Percentiles rank a stretch among this genome's conserved stretches.
Conservation (phyloP, 176 grass and related monocot species). For the Raddia guianensis region DNA sequence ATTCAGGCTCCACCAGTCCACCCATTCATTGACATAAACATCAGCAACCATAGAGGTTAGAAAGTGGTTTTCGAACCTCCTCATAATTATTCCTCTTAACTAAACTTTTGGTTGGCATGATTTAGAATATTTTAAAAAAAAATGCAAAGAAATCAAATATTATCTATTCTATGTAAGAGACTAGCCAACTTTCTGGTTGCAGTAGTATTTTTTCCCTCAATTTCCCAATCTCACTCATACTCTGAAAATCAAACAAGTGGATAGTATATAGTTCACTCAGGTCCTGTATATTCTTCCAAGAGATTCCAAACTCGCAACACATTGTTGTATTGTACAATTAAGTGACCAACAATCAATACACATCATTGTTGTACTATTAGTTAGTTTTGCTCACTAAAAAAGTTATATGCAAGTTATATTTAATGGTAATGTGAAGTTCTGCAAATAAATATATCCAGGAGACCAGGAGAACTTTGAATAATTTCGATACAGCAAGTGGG, state of each 20-base stretch:
- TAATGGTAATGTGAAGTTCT: neutral
- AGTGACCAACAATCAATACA: neutral
- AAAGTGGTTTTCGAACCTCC: neutral
- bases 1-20: neutral
- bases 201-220: neutral
- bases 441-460: neutral
- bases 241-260: slow-evolving; percentile 3
- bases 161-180: neutral
- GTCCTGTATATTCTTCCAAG: neutral
- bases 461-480: neutral
- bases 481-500: neutral
- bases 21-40: neutral
- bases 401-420: neutral
- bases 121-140: neutral
- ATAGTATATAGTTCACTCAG: neutral
- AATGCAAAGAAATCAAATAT: neutral
- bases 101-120: neutral
- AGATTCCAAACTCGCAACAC: neutral
- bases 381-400: neutral
- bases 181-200: neutral
- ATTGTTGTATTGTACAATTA: neutral
- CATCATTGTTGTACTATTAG: neutral
- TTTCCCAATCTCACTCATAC: neutral
- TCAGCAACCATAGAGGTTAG: neutral
- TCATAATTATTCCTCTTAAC: neutral